Conservation (phyloP, 2,329 filamentous ascomycete genomes). For the Nemania serpens region DNA sequence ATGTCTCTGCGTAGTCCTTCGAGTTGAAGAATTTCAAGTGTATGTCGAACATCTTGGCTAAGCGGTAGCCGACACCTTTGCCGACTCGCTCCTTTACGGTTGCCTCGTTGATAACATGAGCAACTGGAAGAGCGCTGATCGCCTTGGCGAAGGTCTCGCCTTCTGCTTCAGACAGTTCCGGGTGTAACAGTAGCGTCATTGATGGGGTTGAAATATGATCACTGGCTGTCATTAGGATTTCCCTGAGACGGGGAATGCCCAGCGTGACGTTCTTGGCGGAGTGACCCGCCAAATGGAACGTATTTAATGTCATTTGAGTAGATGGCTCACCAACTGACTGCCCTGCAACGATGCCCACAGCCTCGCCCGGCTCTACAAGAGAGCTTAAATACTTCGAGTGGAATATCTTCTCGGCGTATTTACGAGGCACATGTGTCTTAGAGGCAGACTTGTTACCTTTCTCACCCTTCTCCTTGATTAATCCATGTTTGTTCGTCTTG, state of each 20-base stretch:
- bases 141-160: conserved; percentile 85
- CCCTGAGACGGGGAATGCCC: conserved; percentile 94
- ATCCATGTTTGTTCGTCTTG: conserved; percentile 71
- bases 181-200: conserved; percentile 82
- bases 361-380: conserved; percentile 91
- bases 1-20: conserved; percentile 81
- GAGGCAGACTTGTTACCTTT: conserved; percentile 39
- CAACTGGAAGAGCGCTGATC: conserved; percentile 83
- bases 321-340: conserved; percentile 97
- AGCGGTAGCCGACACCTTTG: conserved; percentile 66
- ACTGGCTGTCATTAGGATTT: conserved; percentile 98
- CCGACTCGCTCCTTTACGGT: conserved; percentile 80
- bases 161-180: conserved; percentile 70
- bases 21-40: conserved; percentile 82
- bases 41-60: conserved; percentile 86
- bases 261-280: conserved; percentile 98
- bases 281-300: conserved; percentile 98
- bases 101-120: conserved; percentile 81
- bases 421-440: conserved; percentile 49
- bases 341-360: conserved; percentile 93
- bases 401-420: conserved; percentile 81
- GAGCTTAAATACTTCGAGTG: conserved; percentile 93
- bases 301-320: conserved; percentile 99
- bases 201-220: conserved; percentile 85
- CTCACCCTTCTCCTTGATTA: conserved; percentile 58